These are phyloP conservation scores for Cydonia oblonga DNA, from an alignment of 331 rosid genomes.

Conservation along the genomic window DNA sequence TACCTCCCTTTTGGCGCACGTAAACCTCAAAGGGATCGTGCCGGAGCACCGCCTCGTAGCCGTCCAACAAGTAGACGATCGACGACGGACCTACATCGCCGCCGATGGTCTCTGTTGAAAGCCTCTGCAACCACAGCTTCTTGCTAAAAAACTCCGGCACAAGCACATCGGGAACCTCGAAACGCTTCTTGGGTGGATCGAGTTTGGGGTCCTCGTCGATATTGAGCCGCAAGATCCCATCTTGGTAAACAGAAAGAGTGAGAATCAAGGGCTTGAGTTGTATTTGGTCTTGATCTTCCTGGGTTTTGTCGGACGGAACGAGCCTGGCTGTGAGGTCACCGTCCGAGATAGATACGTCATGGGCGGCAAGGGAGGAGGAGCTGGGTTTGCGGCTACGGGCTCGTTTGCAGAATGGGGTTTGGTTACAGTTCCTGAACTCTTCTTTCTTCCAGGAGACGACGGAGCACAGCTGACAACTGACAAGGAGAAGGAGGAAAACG, in stretches of 20 bases:
- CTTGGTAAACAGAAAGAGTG: slow-evolving; percentile 53
- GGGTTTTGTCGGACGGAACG: slow-evolving; percentile 7
- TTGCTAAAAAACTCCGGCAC: slow-evolving; percentile 34
- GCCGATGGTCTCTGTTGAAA: slow-evolving; percentile 33
- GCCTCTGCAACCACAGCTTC: slow-evolving; percentile 61
- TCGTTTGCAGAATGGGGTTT: slow-evolving; percentile 90
- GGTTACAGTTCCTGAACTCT: slow-evolving; percentile 78
- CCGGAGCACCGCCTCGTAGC: slow-evolving; percentile 60
- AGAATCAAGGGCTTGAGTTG: slow-evolving; percentile 50
- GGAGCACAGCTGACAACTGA: slow-evolving; percentile 18
- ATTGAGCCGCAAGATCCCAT: slow-evolving; percentile 62
- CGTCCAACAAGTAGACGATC: slow-evolving; percentile 47
- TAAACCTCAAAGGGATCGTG: slow-evolving; percentile 86
- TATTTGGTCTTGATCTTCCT: not conserved
- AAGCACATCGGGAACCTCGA: slow-evolving; percentile 73
- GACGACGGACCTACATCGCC: slow-evolving; percentile 32
- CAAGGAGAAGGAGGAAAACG: slow-evolving; percentile 28
- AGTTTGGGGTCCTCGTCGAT: slow-evolving; percentile 66
- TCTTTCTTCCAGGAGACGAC: slow-evolving; percentile 80
- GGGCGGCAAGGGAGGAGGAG: slow-evolving; percentile 46
- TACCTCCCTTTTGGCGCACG: slow-evolving; percentile 45
- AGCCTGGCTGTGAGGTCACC: slow-evolving; percentile 43
- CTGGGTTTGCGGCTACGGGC: slow-evolving; percentile 64
- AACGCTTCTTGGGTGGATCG: slow-evolving; percentile 53
- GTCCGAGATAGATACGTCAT: slow-evolving; percentile 24